phyloP scores from a whole-genome alignment of 352 stramenopile genomes.

The Phytophthora ramorum region DNA sequence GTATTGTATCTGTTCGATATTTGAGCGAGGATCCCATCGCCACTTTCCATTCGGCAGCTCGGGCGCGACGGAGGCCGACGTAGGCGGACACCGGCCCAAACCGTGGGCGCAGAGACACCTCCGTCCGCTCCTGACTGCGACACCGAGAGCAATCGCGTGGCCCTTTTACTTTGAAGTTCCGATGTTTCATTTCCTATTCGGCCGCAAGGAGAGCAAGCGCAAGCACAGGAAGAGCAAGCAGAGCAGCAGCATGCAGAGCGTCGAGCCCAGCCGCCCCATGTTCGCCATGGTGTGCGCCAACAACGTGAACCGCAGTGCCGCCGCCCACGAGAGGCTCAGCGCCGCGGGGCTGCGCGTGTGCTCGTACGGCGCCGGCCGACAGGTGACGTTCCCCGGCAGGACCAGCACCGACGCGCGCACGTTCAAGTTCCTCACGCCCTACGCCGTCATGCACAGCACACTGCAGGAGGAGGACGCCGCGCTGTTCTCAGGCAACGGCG shows the following conservation, averaged over 20 bases:
- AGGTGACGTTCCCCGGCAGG: constrained; percentile 66
- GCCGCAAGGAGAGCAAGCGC: constrained; percentile 13
- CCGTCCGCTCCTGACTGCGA: constrained; percentile 14
- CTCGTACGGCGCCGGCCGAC: constrained; percentile 71
- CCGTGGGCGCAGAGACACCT: constrained; percentile 4
- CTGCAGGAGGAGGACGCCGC: constrained; percentile 61
- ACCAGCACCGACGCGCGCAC: constrained; percentile 40
- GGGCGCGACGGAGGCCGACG: constrained; percentile 3
- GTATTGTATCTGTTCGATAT: background rate
- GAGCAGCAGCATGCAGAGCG: constrained; percentile 16
- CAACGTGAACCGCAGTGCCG: constrained; percentile 89
- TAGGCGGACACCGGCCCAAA: background rate
- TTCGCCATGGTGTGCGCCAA: constrained; percentile 90
- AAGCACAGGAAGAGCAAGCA: constrained; percentile 19
- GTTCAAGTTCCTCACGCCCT: constrained; percentile 80
- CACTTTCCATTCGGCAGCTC: constrained; percentile 15
- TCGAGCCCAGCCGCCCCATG: constrained; percentile 19
- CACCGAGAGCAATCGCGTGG: constrained; percentile 1
- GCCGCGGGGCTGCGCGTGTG: constrained; percentile 67
- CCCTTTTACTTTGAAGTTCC: constrained; percentile 30
- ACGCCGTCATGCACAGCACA: constrained; percentile 61
- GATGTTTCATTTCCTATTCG: constrained; percentile 44
- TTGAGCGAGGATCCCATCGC: too few relatives aligned
- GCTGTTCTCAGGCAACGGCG: constrained; percentile 66
- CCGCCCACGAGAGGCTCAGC: constrained; percentile 67